A percentile compares a stretch with the other conserved stretches of the same genome.
These are phyloP conservation scores for Fusarium incarnatum DNA, from an alignment of 2,329 filamentous ascomycete species.

Conservation along the genomic window DNA sequence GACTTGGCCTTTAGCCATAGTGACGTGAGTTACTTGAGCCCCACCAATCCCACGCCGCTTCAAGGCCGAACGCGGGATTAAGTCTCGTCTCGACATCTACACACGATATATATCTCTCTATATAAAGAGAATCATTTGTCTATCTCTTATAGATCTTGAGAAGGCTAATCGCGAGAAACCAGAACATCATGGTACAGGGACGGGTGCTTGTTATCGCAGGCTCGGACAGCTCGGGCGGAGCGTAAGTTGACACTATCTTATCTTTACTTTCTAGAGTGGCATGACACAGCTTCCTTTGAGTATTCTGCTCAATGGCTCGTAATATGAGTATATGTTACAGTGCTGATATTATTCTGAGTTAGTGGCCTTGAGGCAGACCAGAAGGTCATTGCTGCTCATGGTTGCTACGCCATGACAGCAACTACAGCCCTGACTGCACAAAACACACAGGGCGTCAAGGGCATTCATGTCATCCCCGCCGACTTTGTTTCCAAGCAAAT, in stretches of 20 bases:
- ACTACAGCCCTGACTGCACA: conserved; percentile 97
- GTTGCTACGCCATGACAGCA: conserved; percentile 95
- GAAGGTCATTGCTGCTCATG: conserved; percentile 91
- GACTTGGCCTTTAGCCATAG: conserved; percentile 1
- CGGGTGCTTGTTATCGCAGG: conserved; percentile 85
- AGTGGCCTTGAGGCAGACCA: conserved; percentile 96
- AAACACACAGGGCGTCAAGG: conserved; percentile 86
- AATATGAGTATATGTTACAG: fast-evolving
- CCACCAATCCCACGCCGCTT: conserved; percentile 23
- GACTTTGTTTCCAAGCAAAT: conserved; percentile 87
- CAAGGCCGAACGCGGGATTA: conserved; percentile 31
- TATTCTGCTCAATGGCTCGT: not conserved
- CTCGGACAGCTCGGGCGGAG: conserved; percentile 91
- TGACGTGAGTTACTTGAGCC: conserved; percentile 31
- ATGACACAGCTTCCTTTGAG: not conserved
- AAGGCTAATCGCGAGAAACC: not conserved
- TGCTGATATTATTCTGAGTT: not conserved
- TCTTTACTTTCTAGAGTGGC: not conserved
- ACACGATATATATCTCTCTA: not conserved
- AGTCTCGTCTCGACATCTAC: conserved; percentile 1
- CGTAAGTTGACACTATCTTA: conserved; percentile 62
- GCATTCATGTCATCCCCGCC: conserved; percentile 82
- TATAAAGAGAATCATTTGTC: not conserved
- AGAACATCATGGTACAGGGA: conserved; percentile 52
- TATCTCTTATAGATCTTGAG: not conserved